Evolutionary conservation across 129 eudicot genomes (phyloP).

Genomic region (Sambucus nigra): DNA sequence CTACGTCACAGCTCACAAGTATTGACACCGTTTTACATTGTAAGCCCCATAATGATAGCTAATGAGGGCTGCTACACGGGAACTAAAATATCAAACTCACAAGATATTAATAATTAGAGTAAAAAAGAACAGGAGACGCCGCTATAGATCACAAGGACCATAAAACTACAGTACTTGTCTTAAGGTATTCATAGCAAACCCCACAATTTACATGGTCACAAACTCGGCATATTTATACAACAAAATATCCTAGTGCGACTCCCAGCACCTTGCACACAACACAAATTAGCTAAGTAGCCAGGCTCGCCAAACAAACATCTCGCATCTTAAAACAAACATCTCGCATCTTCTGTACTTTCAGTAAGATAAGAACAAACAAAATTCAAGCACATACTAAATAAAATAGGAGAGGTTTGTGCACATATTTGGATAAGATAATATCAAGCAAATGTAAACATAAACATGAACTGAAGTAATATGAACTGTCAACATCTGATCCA

Average conservation of each 20-base stretch:
- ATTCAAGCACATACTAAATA: neutral
- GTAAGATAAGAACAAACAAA: neutral
- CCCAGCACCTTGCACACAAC: neutral
- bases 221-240: too few species aligned
- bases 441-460: slow-evolving; percentile 6
- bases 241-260: neutral
- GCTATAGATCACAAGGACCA: neutral
- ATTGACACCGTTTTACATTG: neutral
- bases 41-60: neutral
- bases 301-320: neutral
- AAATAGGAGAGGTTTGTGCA: neutral
- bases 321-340: slow-evolving; percentile 1
- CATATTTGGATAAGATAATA: slow-evolving; percentile 17
- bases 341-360: neutral
- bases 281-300: neutral
- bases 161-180: neutral
- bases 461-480: slow-evolving; percentile 13
- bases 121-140: neutral
- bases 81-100: neutral
- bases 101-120: neutral
- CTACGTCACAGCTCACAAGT: neutral
- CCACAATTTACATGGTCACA: too few species aligned
- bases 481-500: slow-evolving; percentile 23
- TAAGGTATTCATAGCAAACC: neutral
- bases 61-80: neutral